These are phyloP conservation scores for Dipteronia sinensis DNA, from an alignment of 345 rosid genomes.

Conservation along the genomic window DNA sequence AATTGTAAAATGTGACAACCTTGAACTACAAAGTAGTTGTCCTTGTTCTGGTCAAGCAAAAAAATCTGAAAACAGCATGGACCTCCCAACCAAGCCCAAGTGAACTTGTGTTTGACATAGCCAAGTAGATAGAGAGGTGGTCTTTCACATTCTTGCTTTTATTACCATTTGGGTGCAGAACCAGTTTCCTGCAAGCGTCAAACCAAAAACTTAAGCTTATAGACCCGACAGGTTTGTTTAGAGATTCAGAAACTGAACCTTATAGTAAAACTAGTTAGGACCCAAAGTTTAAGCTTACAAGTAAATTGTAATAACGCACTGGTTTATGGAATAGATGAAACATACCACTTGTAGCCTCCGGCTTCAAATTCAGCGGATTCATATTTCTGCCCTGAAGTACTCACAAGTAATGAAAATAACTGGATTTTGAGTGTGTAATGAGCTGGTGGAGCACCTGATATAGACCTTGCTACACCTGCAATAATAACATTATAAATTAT, in stretches of 20 bases:
- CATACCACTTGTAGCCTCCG: constrained; percentile 73
- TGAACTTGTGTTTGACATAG: constrained; percentile 44
- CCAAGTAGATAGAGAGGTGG: constrained; percentile 55
- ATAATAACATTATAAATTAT: neutral
- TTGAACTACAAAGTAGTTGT: constrained; percentile 34
- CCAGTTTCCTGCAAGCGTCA: constrained; percentile 48
- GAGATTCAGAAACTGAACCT: too few relatives aligned
- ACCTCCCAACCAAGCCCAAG: constrained; percentile 57
- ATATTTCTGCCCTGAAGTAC: constrained; percentile 46
- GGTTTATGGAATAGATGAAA: neutral
- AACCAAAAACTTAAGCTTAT: too few relatives aligned
- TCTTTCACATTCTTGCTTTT: constrained; percentile 55
- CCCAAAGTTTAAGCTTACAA: too few relatives aligned
- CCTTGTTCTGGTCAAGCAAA: constrained; percentile 48
- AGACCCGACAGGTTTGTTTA: too few relatives aligned
- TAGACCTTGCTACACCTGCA: constrained; percentile 41
- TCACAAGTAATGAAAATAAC: constrained; percentile 46
- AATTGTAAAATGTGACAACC: constrained; percentile 25
- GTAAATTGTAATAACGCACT: too few relatives aligned
- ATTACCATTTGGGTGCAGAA: constrained; percentile 66
- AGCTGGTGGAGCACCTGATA: constrained; percentile 51
- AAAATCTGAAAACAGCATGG: constrained; percentile 48
- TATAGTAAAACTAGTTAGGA: too few relatives aligned
- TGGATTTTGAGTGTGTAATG: constrained; percentile 57
- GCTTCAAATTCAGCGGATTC: constrained; percentile 70